Percentiles rank a stretch among this genome's conserved stretches.
Conservation (phyloP, 176 grass and related monocot species). For the Eleusine coracana region DNA sequence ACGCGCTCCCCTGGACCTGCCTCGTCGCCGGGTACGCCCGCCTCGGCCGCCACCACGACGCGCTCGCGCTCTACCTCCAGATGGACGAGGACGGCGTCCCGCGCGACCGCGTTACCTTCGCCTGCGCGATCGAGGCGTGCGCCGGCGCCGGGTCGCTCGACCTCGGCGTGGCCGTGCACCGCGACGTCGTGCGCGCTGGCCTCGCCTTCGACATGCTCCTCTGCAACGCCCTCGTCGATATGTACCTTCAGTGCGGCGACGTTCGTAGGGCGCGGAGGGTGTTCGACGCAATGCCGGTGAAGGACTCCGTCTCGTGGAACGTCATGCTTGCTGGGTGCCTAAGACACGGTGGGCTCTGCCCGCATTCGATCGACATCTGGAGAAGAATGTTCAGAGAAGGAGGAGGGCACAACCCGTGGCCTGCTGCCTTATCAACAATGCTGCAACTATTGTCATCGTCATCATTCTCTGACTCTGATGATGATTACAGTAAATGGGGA, state of each 20-base stretch:
- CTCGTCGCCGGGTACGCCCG: slow-evolving; percentile 58
- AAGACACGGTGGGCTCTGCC: slow-evolving; percentile 40
- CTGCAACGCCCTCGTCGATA: slow-evolving; percentile 56
- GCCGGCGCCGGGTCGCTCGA: slow-evolving; percentile 36
- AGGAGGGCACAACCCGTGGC: slow-evolving; percentile 30
- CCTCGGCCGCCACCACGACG: slow-evolving; percentile 56
- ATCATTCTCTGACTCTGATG: neutral
- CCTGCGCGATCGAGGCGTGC: slow-evolving; percentile 56
- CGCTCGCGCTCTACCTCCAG: slow-evolving; percentile 67
- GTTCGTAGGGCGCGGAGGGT: slow-evolving; percentile 39
- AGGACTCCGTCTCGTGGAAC: slow-evolving; percentile 58
- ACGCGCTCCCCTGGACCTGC: slow-evolving; percentile 62
- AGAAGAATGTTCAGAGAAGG: slow-evolving; percentile 47
- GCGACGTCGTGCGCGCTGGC: slow-evolving; percentile 54
- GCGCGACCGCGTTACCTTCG: slow-evolving; percentile 59
- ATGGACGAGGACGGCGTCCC: slow-evolving; percentile 72
- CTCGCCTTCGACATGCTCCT: slow-evolving; percentile 42
- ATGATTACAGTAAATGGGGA: slow-evolving; percentile 30
- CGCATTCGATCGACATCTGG: slow-evolving; percentile 37
- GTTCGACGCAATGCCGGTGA: slow-evolving; percentile 49
- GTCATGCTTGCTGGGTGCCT: slow-evolving; percentile 53
- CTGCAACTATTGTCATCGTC: slow-evolving; percentile 24
- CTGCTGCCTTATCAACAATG: slow-evolving; percentile 36
- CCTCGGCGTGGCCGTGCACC: slow-evolving; percentile 56
- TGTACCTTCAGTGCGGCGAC: slow-evolving; percentile 68